Evolutionary conservation across 2,329 filamentous ascomycete genomes (phyloP), one percentile per base, ranked within the genome.

Genomic region (Aspergillus pseudoviridinutans): DNA sequence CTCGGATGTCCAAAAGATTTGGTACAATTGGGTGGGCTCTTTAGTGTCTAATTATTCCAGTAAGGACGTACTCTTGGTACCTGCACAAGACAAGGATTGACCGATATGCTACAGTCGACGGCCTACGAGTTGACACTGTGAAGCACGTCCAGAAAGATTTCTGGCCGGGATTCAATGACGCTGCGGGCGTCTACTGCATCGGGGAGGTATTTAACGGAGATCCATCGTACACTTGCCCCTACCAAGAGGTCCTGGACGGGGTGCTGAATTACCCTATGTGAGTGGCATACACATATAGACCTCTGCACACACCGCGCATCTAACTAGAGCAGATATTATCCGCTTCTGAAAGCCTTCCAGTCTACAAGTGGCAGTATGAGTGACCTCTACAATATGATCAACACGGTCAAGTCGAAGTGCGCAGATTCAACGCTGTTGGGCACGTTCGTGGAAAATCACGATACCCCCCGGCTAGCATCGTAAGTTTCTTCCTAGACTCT

Each of bases 401-500:
- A 66, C 57, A 67, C 65, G 2, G 69, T 74, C 17, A 66, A 69
- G 22, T 66, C 63, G 0, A 58, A 61, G 20, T 80, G 76, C 55
- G 49, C 58, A 0, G 79, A 85, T 66, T 73, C 79, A 0, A 74
- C 77, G 1, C 72, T 80, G 5, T 72, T 85, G 6, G 84, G 79
- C 6, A 79, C 75, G 1, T 87, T 87, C 60, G 68, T 83, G 12
- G 84, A 87, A 64, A 87, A 86, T 67, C 84, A 87, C 66, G 85
- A 87, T 66, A 80, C 83, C 58, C 71, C 81, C 4, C 81, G 84
- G 17, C 86, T 84, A 66, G 69, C 83, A 17, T 68, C 56, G 65
- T 71, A 59, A 51, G 64, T 46, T 2, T 28, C 20, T 44, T 1
- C 24, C 22, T 17, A 27, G 4, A 25, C 17, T 22, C 8, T 25